Conservation (phyloP, 352 stramenopile genomes). For the Blastocystis sp. region DNA sequence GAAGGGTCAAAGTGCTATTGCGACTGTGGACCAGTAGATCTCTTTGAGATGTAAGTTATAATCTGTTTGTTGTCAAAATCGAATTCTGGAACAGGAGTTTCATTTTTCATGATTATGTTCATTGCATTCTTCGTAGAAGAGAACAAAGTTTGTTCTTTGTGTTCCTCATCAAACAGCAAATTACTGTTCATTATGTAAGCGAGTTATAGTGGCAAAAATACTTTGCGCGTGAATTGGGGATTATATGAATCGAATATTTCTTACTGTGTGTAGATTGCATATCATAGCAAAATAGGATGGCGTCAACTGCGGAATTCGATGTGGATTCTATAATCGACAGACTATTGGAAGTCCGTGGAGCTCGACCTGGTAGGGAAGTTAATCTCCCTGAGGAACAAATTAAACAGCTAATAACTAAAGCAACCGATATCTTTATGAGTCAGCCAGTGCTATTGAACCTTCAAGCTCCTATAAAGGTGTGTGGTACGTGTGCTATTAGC, state of each 20-base stretch:
- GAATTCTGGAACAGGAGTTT: neutral
- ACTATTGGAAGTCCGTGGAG: slow-evolving; percentile 76
- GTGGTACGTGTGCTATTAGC: slow-evolving; percentile 69
- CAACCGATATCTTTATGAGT: slow-evolving; percentile 90
- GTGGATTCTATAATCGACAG: slow-evolving; percentile 67
- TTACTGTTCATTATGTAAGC: neutral
- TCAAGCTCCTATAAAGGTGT: slow-evolving; percentile 95
- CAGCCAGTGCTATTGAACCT: slow-evolving; percentile 97
- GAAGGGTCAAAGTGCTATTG: neutral
- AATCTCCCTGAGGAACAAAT: slow-evolving; percentile 90
- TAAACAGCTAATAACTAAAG: slow-evolving; percentile 89
- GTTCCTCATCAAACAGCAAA: neutral
- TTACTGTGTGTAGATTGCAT: neutral
- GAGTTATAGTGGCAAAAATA: neutral
- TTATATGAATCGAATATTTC: too few relatives aligned
- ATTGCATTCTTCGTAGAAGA: neutral
- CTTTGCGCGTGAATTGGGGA: neutral
- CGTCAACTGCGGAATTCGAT: slow-evolving; percentile 43
- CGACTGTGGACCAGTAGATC: slow-evolving; percentile 9
- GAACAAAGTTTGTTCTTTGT: neutral
- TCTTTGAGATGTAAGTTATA: slow-evolving; percentile 3
- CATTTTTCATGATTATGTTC: neutral
- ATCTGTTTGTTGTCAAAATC: neutral
- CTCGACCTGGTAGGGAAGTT: slow-evolving; percentile 79
- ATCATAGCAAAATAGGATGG: neutral